These are phyloP conservation scores for Aspergillus panamensis DNA, from an alignment of 495 filamentous ascomycete species.

Conservation along the genomic window DNA sequence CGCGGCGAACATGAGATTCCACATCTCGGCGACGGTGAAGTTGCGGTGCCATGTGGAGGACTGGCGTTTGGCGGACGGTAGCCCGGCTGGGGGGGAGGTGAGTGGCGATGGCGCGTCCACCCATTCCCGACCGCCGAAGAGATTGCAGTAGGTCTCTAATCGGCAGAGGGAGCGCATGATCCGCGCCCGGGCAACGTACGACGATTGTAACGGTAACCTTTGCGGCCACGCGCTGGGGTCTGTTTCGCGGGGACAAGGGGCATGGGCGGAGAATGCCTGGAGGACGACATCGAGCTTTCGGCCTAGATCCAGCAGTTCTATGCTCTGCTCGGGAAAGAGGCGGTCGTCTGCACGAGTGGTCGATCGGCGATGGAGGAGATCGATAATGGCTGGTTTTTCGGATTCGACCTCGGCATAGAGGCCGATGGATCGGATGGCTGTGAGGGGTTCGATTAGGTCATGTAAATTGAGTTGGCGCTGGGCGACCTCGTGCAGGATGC, in stretches of 20 bases:
- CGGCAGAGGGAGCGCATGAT: constrained; percentile 22
- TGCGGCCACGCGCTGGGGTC: not conserved
- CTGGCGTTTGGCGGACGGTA: not conserved
- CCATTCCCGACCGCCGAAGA: constrained; percentile 19
- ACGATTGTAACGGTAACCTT: not conserved
- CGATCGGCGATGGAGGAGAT: constrained; percentile 8
- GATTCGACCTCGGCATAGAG: constrained; percentile 13
- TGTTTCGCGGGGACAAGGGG: constrained; percentile 9
- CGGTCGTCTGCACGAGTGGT: not conserved
- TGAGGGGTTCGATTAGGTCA: constrained; percentile 13
- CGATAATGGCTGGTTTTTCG: constrained; percentile 9
- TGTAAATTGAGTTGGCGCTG: constrained; percentile 9
- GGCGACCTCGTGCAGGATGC: constrained; percentile 10
- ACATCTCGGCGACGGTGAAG: constrained; percentile 16
- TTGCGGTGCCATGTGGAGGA: constrained; percentile 17
- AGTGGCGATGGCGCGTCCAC: not conserved
- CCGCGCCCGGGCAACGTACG: not conserved
- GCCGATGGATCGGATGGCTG: constrained; percentile 14
- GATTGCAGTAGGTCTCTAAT: constrained; percentile 20
- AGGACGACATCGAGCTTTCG: constrained; percentile 6
- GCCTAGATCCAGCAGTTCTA: constrained; percentile 9
- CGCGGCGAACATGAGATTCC: constrained; percentile 16
- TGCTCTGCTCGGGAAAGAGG: constrained; percentile 1
- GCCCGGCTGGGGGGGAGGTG: not conserved
- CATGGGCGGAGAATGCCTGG: constrained; percentile 4